Conservation (phyloP, 768 basidiomycete genomes). For the Leccinum longicurvipes region DNA sequence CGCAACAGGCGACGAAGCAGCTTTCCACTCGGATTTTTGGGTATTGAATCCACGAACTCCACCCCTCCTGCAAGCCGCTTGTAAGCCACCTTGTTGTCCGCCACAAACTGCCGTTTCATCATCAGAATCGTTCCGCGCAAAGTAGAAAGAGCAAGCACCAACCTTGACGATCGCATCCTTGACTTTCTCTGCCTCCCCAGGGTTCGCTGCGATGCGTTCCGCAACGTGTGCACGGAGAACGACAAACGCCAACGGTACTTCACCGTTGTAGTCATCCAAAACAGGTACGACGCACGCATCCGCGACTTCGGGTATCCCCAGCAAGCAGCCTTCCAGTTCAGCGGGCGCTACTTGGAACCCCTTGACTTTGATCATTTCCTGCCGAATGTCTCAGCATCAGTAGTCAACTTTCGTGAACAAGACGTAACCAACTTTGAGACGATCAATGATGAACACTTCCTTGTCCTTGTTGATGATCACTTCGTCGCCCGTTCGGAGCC, state of each 20-base stretch:
- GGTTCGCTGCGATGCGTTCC: slow-evolving; percentile 29
- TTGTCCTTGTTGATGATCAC: slow-evolving; percentile 50
- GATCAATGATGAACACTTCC: slow-evolving; percentile 60
- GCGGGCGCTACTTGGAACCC: slow-evolving; percentile 78
- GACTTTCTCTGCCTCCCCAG: slow-evolving; percentile 32
- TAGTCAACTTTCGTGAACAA: neutral
- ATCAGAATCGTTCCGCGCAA: slow-evolving; percentile 1
- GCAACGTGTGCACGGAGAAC: slow-evolving; percentile 45
- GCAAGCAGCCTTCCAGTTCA: slow-evolving; percentile 66
- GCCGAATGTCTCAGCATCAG: slow-evolving; percentile 6
- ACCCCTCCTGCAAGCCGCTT: slow-evolving; percentile 60
- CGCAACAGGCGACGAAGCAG: slow-evolving; percentile 49
- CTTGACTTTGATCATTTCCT: slow-evolving; percentile 67
- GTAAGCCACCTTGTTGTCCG: slow-evolving; percentile 51
- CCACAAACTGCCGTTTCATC: slow-evolving; percentile 44
- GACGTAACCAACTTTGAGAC: slow-evolving; percentile 47
- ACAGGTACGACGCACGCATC: slow-evolving; percentile 64
- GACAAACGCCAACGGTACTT: slow-evolving; percentile 68
- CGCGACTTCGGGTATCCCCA: slow-evolving; percentile 55
- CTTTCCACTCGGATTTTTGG: no score
- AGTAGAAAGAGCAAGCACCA: slow-evolving; percentile 1
- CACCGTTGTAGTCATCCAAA: slow-evolving; percentile 69
- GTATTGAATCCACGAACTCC: slow-evolving; percentile 51
- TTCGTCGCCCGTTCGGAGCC: slow-evolving; percentile 69
- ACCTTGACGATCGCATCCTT: slow-evolving; percentile 50